These are phyloP conservation scores for Aspergillus sp. DNA, from an alignment of 2,329 filamentous ascomycete genomes.

Conservation along the genomic window DNA sequence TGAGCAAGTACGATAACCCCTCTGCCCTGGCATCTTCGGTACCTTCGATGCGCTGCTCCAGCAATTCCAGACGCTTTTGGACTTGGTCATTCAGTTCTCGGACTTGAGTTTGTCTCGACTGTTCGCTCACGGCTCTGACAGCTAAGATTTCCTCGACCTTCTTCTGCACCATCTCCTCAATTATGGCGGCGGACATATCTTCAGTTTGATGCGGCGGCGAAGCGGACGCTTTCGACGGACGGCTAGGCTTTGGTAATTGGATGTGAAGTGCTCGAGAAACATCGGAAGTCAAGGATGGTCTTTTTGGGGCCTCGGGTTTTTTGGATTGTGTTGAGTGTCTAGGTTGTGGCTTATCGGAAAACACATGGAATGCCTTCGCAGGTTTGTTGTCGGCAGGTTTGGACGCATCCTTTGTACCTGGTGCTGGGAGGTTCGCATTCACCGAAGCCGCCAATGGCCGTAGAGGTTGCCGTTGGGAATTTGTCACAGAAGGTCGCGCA, in stretches of 20 bases:
- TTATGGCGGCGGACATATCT: slow-evolving; percentile 61
- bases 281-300: slow-evolving; percentile 34
- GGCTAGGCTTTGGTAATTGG: slow-evolving; percentile 45
- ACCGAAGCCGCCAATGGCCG: slow-evolving; percentile 67
- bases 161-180: slow-evolving; percentile 85
- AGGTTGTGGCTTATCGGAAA: slow-evolving; percentile 56
- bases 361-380: slow-evolving; percentile 77
- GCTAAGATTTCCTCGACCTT: slow-evolving; percentile 86
- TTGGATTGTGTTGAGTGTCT: slow-evolving; percentile 36
- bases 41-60: slow-evolving; percentile 77
- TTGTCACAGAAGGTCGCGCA: slow-evolving; percentile 31
- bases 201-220: slow-evolving; percentile 27
- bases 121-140: slow-evolving; percentile 57
- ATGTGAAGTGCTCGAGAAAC: slow-evolving; percentile 15
- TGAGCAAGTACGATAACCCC: slow-evolving; percentile 76
- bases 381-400: slow-evolving; percentile 59
- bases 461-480: slow-evolving; percentile 63
- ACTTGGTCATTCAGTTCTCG: slow-evolving; percentile 65
- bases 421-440: slow-evolving; percentile 59
- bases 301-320: slow-evolving; percentile 39
- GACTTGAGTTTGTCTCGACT: slow-evolving; percentile 32
- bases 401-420: slow-evolving; percentile 42
- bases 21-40: slow-evolving; percentile 69
- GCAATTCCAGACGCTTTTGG: slow-evolving; percentile 68
- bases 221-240: slow-evolving; percentile 16